Evolutionary conservation across 2,329 filamentous ascomycete genomes (phyloP), one percentile per base, ranked within the genome.

Genomic region (Xylaria sp.): DNA sequence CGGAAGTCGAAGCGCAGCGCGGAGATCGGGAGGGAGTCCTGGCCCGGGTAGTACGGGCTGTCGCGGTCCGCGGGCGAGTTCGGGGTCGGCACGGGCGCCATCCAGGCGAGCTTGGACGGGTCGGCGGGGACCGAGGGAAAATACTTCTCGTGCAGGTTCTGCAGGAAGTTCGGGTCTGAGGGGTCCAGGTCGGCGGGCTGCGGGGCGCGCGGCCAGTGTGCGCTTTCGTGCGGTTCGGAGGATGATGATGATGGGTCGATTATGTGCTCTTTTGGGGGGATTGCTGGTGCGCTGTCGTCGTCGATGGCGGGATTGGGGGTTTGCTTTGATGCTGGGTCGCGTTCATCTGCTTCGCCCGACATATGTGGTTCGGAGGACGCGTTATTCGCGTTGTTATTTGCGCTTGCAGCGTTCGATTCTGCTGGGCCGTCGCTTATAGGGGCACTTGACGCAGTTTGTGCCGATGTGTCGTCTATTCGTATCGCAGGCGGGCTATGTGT

Each of bases 1-100:
- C 86, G 88, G 79, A 99, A 97, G 78, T 94, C 92, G 84, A 98
- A 99, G 66, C 96, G 92, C 60, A 99, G 86, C 41, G 92, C 89
- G 0, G 92, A 90, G 1, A 94, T 85, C 41, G 91, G 85, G n/a
- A 97, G 87, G 2, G 89, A 88, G 50, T 87, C 84, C 70, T 93
- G 90, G 15, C 88, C 86, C 0, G 95, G 94, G 78, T 95, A 92
- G 83, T 98, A 98, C 9, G 94, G 87, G 2, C 91, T 94, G 73
- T 91, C 87, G 72, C 85, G 86, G 76, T 92, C 90, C 25, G 90
- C 89, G 51, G 87, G 80, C 52, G 88, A 90, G 77, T 90, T 87
- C 56, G 88, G 80, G 4, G 90, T 89, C 7, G 90, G 90, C 59
- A 92, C 78, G 15, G 92, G 91, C 60, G 91, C 90, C 88, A 98